Evolutionary conservation across 768 basidiomycete genomes (phyloP).

Genomic region (Tricholoma flavovirens): DNA sequence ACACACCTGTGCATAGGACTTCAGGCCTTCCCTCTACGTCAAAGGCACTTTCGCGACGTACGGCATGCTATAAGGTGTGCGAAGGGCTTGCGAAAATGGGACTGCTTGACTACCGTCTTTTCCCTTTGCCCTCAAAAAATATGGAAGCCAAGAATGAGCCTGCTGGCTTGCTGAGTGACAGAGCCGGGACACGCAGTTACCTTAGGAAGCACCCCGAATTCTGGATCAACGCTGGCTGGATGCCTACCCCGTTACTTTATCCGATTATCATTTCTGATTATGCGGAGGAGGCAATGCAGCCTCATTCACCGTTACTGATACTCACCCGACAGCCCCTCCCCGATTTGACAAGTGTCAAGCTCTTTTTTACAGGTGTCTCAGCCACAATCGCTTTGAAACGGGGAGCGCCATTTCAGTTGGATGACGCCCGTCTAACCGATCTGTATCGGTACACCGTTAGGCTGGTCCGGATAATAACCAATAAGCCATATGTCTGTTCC

Average conservation of each 20-base stretch:
- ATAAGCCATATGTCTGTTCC: slow-evolving; percentile 60
- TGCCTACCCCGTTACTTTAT: slow-evolving; percentile 36
- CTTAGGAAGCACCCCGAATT: slow-evolving; percentile 56
- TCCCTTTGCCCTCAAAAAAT: slow-evolving; percentile 29
- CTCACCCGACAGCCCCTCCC: slow-evolving; percentile 68
- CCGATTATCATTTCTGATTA: slow-evolving; percentile 47
- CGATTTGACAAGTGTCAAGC: slow-evolving; percentile 42
- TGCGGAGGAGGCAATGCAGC: slow-evolving; percentile 23
- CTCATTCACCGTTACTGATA: slow-evolving; percentile 56
- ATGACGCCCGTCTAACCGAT: slow-evolving; percentile 37
- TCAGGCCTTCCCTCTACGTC: slow-evolving; percentile 41
- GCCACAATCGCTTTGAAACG: slow-evolving; percentile 38
- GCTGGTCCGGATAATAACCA: slow-evolving; percentile 54
- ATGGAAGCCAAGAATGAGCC: slow-evolving; percentile 11
- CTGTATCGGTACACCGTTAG: slow-evolving; percentile 62
- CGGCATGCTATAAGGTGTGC: slow-evolving; percentile 56
- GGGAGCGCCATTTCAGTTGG: slow-evolving; percentile 45
- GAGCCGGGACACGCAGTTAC: slow-evolving; percentile 48
- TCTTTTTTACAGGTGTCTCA: slow-evolving; percentile 52
- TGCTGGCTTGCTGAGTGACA: slow-evolving; percentile 16
- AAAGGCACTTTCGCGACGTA: slow-evolving; percentile 48
- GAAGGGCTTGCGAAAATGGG: slow-evolving; percentile 42
- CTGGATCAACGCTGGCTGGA: slow-evolving; percentile 45
- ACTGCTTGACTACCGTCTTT: slow-evolving; percentile 45
- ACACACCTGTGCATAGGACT: slow-evolving; percentile 34